These are phyloP conservation scores for Fraxinus paxiana DNA, from an alignment of 305 asterid species.

Conservation along the genomic window DNA sequence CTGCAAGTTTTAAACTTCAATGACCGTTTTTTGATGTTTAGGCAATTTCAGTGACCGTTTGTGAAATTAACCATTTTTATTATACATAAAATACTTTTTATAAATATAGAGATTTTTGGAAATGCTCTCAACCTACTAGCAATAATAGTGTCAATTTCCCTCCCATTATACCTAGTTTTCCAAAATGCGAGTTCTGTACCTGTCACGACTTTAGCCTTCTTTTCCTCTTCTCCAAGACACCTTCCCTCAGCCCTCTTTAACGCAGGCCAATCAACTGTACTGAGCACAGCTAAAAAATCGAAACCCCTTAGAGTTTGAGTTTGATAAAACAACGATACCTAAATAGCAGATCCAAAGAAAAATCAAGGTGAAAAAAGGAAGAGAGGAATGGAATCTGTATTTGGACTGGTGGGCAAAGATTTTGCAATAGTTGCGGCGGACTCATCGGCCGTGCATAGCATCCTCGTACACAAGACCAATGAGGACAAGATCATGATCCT, in stretches of 20 bases:
- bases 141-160: too few species aligned
- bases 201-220: constrained; percentile 32
- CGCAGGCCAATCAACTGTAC: not conserved
- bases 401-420: constrained; percentile 76
- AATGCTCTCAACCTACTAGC: too few species aligned
- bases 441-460: constrained; percentile 89
- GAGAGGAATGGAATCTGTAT: constrained; percentile 72
- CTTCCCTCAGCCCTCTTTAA: not conserved
- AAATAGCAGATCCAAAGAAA: constrained; percentile 19
- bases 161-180: not conserved
- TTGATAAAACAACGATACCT: not conserved
- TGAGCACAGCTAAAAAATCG: constrained; percentile 6
- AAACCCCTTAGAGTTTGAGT: constrained; percentile 4
- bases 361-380: not conserved
- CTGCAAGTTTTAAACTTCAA: too few species aligned
- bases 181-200: not conserved
- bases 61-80: too few species aligned
- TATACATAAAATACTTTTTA: too few species aligned
- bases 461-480: constrained; percentile 82
- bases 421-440: constrained; percentile 83
- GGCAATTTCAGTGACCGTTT: too few species aligned
- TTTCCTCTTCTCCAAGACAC: constrained; percentile 69
- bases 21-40: too few species aligned
- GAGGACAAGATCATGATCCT: constrained; percentile 88
- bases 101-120: too few species aligned